Conservation (phyloP, 2,329 filamentous ascomycete species). For the Penicillium digitatum region DNA sequence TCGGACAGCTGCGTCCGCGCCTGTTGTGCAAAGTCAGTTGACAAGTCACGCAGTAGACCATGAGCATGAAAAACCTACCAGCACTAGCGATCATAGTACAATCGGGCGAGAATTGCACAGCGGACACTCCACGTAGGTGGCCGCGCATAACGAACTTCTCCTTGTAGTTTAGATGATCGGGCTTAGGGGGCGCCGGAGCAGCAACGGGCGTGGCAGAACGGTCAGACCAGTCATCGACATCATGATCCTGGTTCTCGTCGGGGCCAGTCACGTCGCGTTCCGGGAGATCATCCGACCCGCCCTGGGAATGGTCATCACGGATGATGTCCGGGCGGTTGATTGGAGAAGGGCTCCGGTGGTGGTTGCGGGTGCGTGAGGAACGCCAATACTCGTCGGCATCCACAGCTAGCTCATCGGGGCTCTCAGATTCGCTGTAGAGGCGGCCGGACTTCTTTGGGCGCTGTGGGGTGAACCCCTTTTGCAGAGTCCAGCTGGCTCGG, state of each 20-base stretch:
- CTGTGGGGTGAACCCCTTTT: constrained; percentile 31
- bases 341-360: constrained; percentile 23
- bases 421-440: constrained; percentile 35
- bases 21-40: constrained; percentile 31
- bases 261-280: constrained; percentile 20
- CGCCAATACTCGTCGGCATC: constrained; percentile 39
- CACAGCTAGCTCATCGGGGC: constrained; percentile 46
- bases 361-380: constrained; percentile 24
- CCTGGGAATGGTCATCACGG: constrained; percentile 5
- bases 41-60: neutral
- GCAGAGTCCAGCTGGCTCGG: constrained; percentile 34
- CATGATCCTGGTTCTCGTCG: constrained; percentile 12
- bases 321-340: constrained; percentile 18
- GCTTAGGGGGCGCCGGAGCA: constrained; percentile 46
- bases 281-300: constrained; percentile 15
- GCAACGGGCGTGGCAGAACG: constrained; percentile 38
- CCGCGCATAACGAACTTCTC: constrained; percentile 69
- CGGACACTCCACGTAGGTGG: constrained; percentile 73
- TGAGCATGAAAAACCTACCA: constrained; percentile 48
- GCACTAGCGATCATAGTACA: constrained; percentile 84
- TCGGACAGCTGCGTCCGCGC: constrained; percentile 84
- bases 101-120: constrained; percentile 87
- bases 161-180: constrained; percentile 62
- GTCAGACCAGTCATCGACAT: constrained; percentile 23
- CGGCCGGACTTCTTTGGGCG: constrained; percentile 26